Conservation (phyloP, 2,329 filamentous ascomycete species). For the Ascosphaera apis region DNA sequence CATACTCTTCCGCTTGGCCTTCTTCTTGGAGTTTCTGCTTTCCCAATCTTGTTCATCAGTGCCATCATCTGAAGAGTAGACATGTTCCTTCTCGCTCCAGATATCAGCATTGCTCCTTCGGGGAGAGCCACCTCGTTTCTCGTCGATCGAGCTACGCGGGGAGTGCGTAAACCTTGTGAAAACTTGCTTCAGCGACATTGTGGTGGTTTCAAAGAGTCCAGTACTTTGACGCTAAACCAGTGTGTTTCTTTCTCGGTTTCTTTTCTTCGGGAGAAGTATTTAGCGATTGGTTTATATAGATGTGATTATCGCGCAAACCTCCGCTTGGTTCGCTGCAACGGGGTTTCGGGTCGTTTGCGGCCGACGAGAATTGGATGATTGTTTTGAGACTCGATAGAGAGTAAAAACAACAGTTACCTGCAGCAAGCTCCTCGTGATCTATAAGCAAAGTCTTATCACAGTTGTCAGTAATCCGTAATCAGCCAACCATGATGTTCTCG, state of each 20-base stretch:
- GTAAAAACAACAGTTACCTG: no score
- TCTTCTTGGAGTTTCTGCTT: constrained; percentile 14
- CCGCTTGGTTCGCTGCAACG: no score
- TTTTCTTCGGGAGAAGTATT: neutral
- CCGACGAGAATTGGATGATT: no score
- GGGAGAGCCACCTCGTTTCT: constrained; percentile 4
- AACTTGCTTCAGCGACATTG: constrained; percentile 26
- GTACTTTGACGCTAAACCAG: neutral
- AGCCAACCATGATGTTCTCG: no score
- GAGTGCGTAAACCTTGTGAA: constrained; percentile 18
- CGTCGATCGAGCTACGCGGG: neutral
- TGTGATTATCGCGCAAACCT: neutral
- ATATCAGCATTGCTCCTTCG: constrained; percentile 20
- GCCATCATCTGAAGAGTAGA: constrained; percentile 21
- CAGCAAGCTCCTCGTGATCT: no score
- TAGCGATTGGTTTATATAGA: neutral
- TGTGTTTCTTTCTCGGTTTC: neutral
- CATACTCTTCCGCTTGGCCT: constrained; percentile 4
- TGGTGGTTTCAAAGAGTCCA: constrained; percentile 10
- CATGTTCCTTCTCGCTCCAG: constrained; percentile 18
- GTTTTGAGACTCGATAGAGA: no score
- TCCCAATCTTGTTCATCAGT: constrained; percentile 14
- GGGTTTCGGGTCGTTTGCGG: no score
- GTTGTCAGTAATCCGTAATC: no score
- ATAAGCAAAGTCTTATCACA: no score